These are phyloP conservation scores for Apophysomyces ossiformis DNA, from an alignment of 371 early-diverging fungal genomes.

Conservation along the genomic window DNA sequence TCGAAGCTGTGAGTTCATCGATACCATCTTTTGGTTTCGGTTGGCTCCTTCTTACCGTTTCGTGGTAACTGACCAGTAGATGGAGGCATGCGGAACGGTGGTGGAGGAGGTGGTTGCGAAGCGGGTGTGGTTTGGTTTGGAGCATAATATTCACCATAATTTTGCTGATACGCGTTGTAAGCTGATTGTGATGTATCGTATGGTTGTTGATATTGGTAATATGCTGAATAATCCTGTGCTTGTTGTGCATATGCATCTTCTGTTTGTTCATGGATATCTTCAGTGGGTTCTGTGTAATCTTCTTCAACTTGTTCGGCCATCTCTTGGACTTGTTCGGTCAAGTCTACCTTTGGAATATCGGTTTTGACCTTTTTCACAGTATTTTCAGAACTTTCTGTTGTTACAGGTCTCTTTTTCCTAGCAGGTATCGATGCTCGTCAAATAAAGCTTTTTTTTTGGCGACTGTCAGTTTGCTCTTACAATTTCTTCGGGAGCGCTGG, in stretches of 20 bases:
- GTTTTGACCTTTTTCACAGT: neutral
- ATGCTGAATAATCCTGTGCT: neutral
- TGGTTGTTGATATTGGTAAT: neutral
- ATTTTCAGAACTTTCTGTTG: neutral
- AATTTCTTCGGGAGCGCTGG: neutral
- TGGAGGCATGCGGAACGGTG: neutral
- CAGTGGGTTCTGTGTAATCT: neutral
- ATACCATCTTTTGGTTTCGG: neutral
- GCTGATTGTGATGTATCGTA: neutral
- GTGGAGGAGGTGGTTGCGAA: neutral
- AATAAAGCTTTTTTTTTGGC: neutral
- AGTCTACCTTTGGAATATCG: neutral
- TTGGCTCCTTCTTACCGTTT: neutral
- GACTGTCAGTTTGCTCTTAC: neutral
- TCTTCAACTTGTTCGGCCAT: neutral
- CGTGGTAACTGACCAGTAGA: neutral
- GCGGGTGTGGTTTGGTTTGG: neutral
- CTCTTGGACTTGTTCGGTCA: neutral
- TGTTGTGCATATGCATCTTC: neutral
- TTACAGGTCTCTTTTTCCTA: neutral
- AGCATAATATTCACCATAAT: slow-evolving; percentile 3
- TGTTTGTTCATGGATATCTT: neutral
- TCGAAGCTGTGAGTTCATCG: neutral
- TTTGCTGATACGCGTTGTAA: neutral
- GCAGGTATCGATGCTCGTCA: neutral